Percentiles rank a stretch among this genome's conserved stretches.
Conservation (phyloP, 495 filamentous ascomycete species). For the Hyaloscypha hepaticicola region DNA sequence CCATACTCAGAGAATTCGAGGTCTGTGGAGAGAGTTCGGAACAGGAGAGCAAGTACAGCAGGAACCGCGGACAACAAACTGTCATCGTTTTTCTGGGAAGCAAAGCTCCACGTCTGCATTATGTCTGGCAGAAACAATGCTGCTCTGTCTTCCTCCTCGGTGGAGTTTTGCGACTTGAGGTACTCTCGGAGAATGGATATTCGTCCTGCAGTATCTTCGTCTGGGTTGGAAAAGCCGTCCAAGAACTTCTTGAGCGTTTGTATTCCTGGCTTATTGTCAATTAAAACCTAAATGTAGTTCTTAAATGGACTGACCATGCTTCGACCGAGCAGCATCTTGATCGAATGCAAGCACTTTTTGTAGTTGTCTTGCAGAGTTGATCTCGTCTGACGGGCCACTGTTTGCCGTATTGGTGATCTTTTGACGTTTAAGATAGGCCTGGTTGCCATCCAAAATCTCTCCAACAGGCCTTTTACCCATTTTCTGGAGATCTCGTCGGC, state of each 20-base stretch:
- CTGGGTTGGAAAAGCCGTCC: conserved; percentile 54
- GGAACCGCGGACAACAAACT: conserved; percentile 70
- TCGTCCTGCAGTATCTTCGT: conserved; percentile 51
- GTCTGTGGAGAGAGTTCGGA: conserved; percentile 67
- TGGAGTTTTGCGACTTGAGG: conserved; percentile 63
- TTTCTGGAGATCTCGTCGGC: conserved; percentile 2
- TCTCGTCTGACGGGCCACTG: conserved; percentile 39
- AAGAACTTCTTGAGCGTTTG: conserved; percentile 77
- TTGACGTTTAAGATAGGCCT: conserved; percentile 33
- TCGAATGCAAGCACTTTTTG: conserved; percentile 63
- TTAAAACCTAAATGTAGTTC: neutral
- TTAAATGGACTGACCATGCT: conserved; percentile 54
- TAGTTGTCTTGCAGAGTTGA: conserved; percentile 59
- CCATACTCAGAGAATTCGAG: conserved; percentile 72
- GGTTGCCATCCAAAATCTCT: conserved; percentile 25
- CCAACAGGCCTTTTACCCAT: conserved; percentile 31
- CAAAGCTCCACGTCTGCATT: conserved; percentile 77
- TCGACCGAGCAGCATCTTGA: conserved; percentile 58
- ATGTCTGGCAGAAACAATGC: conserved; percentile 67
- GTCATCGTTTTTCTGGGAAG: conserved; percentile 69
- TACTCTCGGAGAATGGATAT: conserved; percentile 68
- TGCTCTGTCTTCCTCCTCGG: conserved; percentile 51
- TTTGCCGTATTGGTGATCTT: conserved; percentile 23
- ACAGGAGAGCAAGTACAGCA: conserved; percentile 71
- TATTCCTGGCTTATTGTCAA: conserved; percentile 52